These are phyloP conservation scores for Tetrahymena borealis DNA, from an alignment of 73 alveolate species.

Conservation along the genomic window DNA sequence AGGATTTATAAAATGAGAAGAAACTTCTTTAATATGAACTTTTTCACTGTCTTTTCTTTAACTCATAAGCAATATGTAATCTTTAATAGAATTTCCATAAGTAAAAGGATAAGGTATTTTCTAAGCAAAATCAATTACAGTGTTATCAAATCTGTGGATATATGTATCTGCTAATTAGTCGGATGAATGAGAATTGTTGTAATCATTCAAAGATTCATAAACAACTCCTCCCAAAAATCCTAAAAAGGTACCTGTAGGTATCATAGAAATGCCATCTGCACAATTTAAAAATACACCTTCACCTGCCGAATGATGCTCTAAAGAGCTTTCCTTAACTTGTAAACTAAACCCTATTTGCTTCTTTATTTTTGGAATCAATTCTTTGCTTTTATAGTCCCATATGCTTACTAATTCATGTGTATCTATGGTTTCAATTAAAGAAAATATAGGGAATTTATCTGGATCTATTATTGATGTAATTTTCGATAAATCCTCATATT, in stretches of 20 bases:
- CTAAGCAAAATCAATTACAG: not conserved
- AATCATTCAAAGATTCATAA: not conserved
- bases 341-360: not conserved
- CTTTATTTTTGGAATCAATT: not conserved
- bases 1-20: slow-evolving; percentile 12
- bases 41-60: not conserved
- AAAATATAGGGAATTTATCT: not conserved
- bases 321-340: not conserved
- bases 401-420: not conserved
- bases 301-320: not conserved
- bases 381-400: not conserved
- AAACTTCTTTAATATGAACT: slow-evolving; percentile 2
- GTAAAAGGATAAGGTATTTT: not conserved
- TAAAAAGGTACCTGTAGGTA: not conserved
- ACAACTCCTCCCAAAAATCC: not conserved
- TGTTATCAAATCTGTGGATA: not conserved
- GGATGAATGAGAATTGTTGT: not conserved
- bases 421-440: not conserved
- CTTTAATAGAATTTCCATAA: not conserved
- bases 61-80: not conserved
- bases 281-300: not conserved
- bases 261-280: not conserved
- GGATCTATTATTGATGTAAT: not conserved
- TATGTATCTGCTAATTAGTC: not conserved
- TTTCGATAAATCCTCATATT: not conserved